These are phyloP conservation scores for Chaetomiaceae sp. DNA, from an alignment of 2,329 filamentous ascomycete species.

Conservation along the genomic window DNA sequence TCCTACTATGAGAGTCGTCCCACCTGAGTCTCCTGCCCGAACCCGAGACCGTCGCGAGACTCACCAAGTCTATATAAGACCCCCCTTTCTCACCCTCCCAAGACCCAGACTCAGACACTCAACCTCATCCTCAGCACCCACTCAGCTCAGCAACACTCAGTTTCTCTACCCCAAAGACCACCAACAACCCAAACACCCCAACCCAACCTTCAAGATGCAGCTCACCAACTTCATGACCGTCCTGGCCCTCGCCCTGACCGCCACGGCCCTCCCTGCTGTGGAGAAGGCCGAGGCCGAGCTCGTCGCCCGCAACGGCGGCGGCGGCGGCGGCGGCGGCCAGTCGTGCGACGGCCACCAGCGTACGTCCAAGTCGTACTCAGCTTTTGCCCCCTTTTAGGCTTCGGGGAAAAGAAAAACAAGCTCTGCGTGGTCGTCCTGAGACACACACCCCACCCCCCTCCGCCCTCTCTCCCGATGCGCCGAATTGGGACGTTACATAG, in stretches of 20 bases:
- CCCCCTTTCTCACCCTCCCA: background rate
- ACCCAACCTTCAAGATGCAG: conserved; percentile 5
- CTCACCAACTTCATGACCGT: conserved; percentile 7
- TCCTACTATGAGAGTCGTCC: too few species aligned
- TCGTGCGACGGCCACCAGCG: conserved; percentile 1
- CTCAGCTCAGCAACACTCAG: background rate
- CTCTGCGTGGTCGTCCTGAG: too few species aligned
- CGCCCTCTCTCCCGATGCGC: too few species aligned
- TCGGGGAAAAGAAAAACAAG: too few species aligned
- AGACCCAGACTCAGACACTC: background rate
- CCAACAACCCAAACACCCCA: background rate
- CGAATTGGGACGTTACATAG: too few species aligned
- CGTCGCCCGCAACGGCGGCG: background rate
- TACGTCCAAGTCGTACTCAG: too few species aligned
- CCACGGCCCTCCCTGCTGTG: conserved; percentile 4
- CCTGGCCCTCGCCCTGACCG: conserved; percentile 11
- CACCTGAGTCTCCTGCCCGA: too few species aligned
- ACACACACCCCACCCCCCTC: too few species aligned
- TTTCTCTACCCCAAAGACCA: background rate
- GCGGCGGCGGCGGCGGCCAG: background rate
- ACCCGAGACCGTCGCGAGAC: too few species aligned
- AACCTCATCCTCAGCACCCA: background rate
- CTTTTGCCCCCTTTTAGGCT: too few species aligned
- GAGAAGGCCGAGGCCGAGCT: background rate
- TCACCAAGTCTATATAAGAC: conserved; percentile 7